Percentiles rank a stretch among this genome's conserved stretches.
These are phyloP conservation scores for Isabelozyma gotoi DNA, from an alignment of 805 yeast genomes.

Conservation along the genomic window DNA sequence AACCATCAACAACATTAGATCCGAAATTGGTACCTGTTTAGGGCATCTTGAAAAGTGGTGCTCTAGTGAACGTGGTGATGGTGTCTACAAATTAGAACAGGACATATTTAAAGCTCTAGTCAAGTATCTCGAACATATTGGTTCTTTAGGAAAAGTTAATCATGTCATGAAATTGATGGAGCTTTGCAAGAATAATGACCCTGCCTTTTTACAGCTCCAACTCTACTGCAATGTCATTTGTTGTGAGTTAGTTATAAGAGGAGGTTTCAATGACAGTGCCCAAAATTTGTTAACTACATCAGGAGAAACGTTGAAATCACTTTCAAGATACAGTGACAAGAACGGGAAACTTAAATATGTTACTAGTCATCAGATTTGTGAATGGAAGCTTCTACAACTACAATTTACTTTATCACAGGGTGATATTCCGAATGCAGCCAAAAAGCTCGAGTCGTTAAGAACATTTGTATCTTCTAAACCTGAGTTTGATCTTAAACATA, in stretches of 20 bases:
- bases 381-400: constrained; percentile 30
- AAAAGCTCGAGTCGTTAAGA: constrained; percentile 21
- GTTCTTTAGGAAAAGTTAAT: not conserved
- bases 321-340: not conserved
- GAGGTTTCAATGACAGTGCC: not conserved
- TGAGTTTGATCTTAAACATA: constrained; percentile 21
- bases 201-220: not conserved
- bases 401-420: constrained; percentile 19
- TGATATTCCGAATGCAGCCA: constrained; percentile 17
- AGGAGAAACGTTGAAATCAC: constrained; percentile 7
- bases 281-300: not conserved
- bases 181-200: not conserved
- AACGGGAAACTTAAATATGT: not conserved
- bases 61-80: not conserved
- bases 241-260: not conserved
- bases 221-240: not conserved
- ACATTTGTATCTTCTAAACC: constrained; percentile 23
- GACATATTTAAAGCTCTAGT: not conserved
- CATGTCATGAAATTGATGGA: not conserved
- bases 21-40: constrained; percentile 4
- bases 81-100: constrained; percentile 1
- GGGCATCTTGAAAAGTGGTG: constrained; percentile 2
- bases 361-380: constrained; percentile 12
- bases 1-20: constrained; percentile 2
- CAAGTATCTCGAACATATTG: not conserved